A percentile compares a stretch with the other conserved stretches of the same genome.
phyloP scores from a whole-genome alignment of 306 rosid species.

The Alnus rubra region DNA sequence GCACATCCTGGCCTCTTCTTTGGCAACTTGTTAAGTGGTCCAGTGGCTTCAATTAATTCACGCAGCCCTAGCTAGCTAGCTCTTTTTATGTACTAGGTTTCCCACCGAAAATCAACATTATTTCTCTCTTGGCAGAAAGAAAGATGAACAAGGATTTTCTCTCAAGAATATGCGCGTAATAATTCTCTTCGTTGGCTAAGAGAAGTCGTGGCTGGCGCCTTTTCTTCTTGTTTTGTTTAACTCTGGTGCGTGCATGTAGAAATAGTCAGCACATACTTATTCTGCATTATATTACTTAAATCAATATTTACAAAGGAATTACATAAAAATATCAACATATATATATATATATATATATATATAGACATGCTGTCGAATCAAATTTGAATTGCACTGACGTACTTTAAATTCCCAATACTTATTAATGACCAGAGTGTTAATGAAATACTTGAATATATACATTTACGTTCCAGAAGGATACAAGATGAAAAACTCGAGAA shows the following conservation, averaged over 20 bases:
- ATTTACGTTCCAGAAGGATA: no score
- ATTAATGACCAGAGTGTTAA: no score
- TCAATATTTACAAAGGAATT: background rate
- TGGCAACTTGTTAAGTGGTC: slow-evolving; percentile 1
- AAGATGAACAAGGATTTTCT: background rate
- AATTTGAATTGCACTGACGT: no score
- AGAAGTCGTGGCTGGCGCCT: background rate
- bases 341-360: background rate
- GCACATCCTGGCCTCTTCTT: background rate
- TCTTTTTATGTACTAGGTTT: background rate
- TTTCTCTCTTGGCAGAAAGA: background rate
- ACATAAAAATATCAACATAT: background rate
- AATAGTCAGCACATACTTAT: background rate
- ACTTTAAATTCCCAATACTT: no score
- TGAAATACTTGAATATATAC: no score
- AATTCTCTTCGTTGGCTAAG: background rate
- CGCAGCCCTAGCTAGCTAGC: background rate
- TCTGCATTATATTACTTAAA: background rate
- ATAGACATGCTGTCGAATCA: background rate
- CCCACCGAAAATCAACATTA: background rate
- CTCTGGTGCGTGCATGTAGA: background rate
- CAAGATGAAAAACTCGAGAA: no score
- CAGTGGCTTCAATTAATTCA: background rate
- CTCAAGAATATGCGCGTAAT: background rate
- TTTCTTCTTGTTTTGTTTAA: background rate